A percentile compares a stretch with the other conserved stretches of the same genome.
These are phyloP conservation scores for Yamadazyma triangularis DNA, from an alignment of 1,139 yeast species.

Conservation along the genomic window DNA sequence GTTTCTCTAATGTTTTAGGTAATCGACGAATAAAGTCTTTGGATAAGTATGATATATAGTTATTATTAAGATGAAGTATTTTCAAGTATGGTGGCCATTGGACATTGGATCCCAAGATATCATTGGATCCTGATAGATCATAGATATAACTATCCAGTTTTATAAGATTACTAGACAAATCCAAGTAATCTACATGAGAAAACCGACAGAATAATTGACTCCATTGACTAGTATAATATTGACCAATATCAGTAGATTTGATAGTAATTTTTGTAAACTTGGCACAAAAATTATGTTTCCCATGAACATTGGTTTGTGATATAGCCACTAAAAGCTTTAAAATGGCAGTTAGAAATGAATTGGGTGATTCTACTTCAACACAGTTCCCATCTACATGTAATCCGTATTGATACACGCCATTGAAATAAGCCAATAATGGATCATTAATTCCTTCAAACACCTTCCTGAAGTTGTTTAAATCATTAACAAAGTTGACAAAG, in stretches of 20 bases:
- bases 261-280: constrained; percentile 24
- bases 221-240: constrained; percentile 31
- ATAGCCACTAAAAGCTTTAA: constrained; percentile 22
- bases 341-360: constrained; percentile 24
- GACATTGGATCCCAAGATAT: constrained; percentile 20
- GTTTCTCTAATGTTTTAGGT: constrained; percentile 22
- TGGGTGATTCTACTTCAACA: constrained; percentile 22
- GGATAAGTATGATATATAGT: constrained; percentile 20
- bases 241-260: constrained; percentile 34
- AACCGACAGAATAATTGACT: constrained; percentile 25
- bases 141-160: constrained; percentile 15
- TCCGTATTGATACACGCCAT: constrained; percentile 17
- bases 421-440: constrained; percentile 15
- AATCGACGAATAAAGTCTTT: constrained; percentile 19
- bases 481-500: constrained; percentile 21
- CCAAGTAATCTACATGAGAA: constrained; percentile 17
- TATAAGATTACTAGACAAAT: constrained; percentile 26
- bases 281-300: constrained; percentile 7
- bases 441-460: constrained; percentile 14
- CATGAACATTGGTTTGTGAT: constrained; percentile 9
- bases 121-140: constrained; percentile 9
- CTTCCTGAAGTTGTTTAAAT: constrained; percentile 20
- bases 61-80: constrained; percentile 22
- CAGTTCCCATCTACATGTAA: constrained; percentile 26
- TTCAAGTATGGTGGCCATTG: constrained; percentile 27